Conservation (phyloP, 1,284 basidiomycete genomes). For the Tilletia indica region DNA sequence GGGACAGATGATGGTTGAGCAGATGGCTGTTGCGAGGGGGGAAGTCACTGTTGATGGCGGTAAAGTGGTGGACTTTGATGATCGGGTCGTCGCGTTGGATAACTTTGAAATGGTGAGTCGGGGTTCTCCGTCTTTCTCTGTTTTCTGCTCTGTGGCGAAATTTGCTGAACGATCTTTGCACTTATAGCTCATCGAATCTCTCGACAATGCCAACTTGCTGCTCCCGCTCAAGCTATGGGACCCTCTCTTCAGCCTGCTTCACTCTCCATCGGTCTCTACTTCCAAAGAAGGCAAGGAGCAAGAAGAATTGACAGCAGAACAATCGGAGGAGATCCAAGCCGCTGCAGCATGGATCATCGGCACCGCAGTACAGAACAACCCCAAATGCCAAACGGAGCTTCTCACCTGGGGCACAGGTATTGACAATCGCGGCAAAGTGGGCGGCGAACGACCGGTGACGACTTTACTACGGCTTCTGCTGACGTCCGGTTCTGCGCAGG, state of each 20-base stretch:
- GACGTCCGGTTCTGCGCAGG: constrained; percentile 18
- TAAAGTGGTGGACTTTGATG: constrained; percentile 20
- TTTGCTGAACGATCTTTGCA: background rate
- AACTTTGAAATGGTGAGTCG: constrained; percentile 84
- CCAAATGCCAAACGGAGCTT: constrained; percentile 73
- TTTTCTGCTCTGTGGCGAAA: background rate
- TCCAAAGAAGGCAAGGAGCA: background rate
- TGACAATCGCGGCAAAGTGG: constrained; percentile 14
- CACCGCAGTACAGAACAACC: constrained; percentile 93
- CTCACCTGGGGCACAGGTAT: constrained; percentile 61
- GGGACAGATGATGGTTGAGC: constrained; percentile 54
- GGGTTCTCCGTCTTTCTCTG: constrained; percentile 14
- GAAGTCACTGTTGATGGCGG: constrained; percentile 20
- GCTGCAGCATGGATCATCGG: constrained; percentile 87
- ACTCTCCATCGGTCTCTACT: constrained; percentile 62
- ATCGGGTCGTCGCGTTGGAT: constrained; percentile 75
- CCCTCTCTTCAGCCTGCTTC: constrained; percentile 70
- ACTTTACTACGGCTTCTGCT: constrained; percentile 7
- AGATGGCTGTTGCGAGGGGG: constrained; percentile 45
- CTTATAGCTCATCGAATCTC: constrained; percentile 76
- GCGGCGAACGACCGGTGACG: constrained; percentile 44
- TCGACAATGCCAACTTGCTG: constrained; percentile 95
- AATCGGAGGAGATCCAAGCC: constrained; percentile 61
- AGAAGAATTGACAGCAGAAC: constrained; percentile 2
- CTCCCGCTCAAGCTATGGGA: constrained; percentile 81